Base-by-base conservation (phyloP, 2,329 filamentous ascomycete genomes). In the Diaporthe eres region DNA sequence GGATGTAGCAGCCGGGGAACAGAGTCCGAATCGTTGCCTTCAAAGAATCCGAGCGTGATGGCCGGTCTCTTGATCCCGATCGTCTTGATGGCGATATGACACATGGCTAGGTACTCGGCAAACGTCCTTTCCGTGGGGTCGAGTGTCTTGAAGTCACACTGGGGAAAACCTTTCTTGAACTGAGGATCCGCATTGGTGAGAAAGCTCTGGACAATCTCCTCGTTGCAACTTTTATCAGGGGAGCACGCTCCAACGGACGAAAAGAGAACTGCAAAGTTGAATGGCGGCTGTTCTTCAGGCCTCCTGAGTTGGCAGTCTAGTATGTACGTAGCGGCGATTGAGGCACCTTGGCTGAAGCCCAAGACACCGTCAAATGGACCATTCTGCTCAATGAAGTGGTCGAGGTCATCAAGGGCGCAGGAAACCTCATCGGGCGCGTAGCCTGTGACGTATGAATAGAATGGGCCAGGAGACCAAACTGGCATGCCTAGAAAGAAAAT, bases 291-390 rank as follows among this genome's bases (percentile, higher is more conserved):
- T 13, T 44, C 5, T 22, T n/a, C 31, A 13, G 44, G 28, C 10
- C 15, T 4, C 13, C 8, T 15, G 22, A 9, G 19, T 25, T 71
- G 67, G 22, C 34, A 28, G 15, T 42, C 17, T n/a, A 71, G 37
- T 10, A 71, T 71, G 9, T 57, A 71, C 2, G 67, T 17, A 22
- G 51, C 37, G 15, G 67, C 67, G 10, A 57, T 39, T 42, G 67
- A 57, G 6, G 67, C 67, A 19, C 67, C 67, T 19, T 71, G 67
- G 67, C 67, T 71, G 49, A 71, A 71, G 34, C 67, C 67, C 3
- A 71, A 12, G 5, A 71, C 37, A 12, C 67, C 67, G 37, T 71
- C 67, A 42, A 71, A 71, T 13, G 67, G 67, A n/a, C 67, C 67
- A 1, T 55, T 7, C 3, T 71, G 10, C n/a, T 55, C 19, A 17